Base-by-base conservation (phyloP, 2,329 filamentous ascomycete genomes). In the Fragosphaeria purpurea region DNA sequence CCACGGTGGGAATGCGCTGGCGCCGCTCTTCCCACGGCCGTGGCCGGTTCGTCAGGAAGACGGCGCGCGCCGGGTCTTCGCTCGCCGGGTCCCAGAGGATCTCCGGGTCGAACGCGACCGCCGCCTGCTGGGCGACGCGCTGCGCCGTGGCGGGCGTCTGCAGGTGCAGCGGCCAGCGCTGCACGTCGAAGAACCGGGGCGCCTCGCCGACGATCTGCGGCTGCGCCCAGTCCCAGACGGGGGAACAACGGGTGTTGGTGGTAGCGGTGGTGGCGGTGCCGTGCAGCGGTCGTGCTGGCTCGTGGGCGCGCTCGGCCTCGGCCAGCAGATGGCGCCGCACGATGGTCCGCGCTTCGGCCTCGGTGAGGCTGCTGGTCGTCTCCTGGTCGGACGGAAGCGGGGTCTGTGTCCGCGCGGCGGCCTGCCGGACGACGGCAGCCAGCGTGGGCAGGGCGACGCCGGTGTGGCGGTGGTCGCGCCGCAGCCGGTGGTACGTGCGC, bases 101-200 rank as follows among this genome's bases (percentile, higher is more conserved):
- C 12, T 54, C 52, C 9, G 48, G 55, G 41, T 63, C 56, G 44
- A 51, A 34, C 12, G 49, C 44, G 22, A 30, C 31, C 31, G 41
- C 30, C 10, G 37, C 35, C 30, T 12, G 30, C 33, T 37, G n/a
- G 1, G 6, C 12, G 2, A 42, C 30, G 13, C 35, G 47, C 10
- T 58, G 51, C 47, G 63, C 62, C n/a, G 55, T 60, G 30, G 59
- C 56, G 31, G 59, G 47, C 6, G 53, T 60, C 55, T 74, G 70
- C 48, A 70, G 58, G 32, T 67, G 57, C 22, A 70, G 42, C 38
- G 74, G 74, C 74, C 75, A 79, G 40, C 72, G 67, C 57, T 70
- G 64, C 43, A 77, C 60, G 54, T 63, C 60, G 62, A 74, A 77
- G 58, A 67, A 77, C 6, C 58, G 55, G 44, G 56, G 59, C 47